phyloP scores from a whole-genome alignment of 306 rosid species.

The Prosopis cineraria region DNA sequence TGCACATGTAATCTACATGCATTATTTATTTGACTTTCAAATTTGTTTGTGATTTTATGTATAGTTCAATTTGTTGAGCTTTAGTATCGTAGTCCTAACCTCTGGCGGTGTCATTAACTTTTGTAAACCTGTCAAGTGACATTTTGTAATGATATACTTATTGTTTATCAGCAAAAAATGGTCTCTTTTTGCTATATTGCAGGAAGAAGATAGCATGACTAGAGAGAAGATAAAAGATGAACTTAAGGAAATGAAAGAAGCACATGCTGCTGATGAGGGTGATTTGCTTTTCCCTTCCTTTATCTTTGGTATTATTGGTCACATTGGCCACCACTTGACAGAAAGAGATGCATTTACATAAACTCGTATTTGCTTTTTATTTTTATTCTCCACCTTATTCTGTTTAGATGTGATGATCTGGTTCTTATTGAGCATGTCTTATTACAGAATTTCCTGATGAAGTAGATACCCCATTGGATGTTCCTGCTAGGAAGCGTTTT shows the following conservation, averaged over 20 bases:
- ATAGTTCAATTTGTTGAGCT: neutral
- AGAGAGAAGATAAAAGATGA: constrained; percentile 78
- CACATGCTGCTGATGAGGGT: constrained; percentile 97
- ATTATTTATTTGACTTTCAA: constrained; percentile 2
- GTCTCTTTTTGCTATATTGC: constrained; percentile 39
- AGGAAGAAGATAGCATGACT: constrained; percentile 85
- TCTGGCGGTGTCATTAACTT: neutral
- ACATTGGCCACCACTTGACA: neutral
- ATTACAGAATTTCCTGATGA: constrained; percentile 91
- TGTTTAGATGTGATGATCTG: constrained; percentile 12
- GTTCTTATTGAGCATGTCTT: constrained; percentile 1
- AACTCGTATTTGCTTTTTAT: neutral
- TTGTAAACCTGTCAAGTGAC: neutral
- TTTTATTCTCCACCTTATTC: neutral
- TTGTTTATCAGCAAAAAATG: neutral
- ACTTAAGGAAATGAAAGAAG: constrained; percentile 82
- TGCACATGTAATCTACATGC: neutral
- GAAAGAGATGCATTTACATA: neutral
- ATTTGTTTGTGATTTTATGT: constrained; percentile 12
- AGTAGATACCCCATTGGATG: constrained; percentile 91
- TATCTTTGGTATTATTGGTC: constrained; percentile 4
- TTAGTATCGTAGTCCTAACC: constrained; percentile 10
- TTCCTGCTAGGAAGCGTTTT: constrained; percentile 84
- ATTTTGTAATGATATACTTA: neutral
- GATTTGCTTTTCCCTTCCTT: constrained; percentile 14